These are phyloP conservation scores for Athelia sp. DNA, from an alignment of 1,284 basidiomycete genomes.

Conservation along the genomic window DNA sequence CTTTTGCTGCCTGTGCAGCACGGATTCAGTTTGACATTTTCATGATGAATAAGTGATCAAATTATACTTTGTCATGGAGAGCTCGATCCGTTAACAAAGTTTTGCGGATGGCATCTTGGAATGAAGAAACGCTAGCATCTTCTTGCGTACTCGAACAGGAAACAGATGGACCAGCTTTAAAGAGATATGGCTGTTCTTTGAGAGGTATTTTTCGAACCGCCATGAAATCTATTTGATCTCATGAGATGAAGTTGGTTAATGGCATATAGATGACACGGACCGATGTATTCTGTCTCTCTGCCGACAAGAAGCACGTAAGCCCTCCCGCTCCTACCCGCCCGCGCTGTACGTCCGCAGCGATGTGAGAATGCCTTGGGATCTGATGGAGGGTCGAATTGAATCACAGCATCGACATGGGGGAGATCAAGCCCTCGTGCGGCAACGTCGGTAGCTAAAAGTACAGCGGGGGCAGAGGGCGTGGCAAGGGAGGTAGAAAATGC, in stretches of 20 bases:
- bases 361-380: slow-evolving; percentile 96
- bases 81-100: slow-evolving; percentile 65
- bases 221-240: slow-evolving; percentile 67
- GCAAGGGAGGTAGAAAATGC: slow-evolving; percentile 68
- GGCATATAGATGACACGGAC: slow-evolving; percentile 36
- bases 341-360: slow-evolving; percentile 91
- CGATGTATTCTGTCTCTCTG: slow-evolving; percentile 83
- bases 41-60: too few species aligned
- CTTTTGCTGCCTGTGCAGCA: slow-evolving; percentile 80
- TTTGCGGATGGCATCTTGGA: slow-evolving; percentile 46
- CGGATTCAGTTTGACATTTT: too few species aligned
- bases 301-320: slow-evolving; percentile 83
- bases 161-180: slow-evolving; percentile 17
- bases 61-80: slow-evolving; percentile 69
- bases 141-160: slow-evolving; percentile 22
- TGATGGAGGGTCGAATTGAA: slow-evolving; percentile 94
- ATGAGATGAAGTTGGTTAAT: slow-evolving; percentile 6
- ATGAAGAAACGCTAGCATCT: slow-evolving; percentile 39
- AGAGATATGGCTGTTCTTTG: slow-evolving; percentile 45
- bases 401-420: slow-evolving; percentile 88
- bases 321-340: slow-evolving; percentile 83
- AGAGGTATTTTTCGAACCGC: slow-evolving; percentile 87
- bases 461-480: slow-evolving; percentile 57
- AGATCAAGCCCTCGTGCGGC: slow-evolving; percentile 95
- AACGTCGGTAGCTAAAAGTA: slow-evolving; percentile 97